phyloP scores from a whole-genome alignment of 331 rosid species.

The Ulmus americana region DNA sequence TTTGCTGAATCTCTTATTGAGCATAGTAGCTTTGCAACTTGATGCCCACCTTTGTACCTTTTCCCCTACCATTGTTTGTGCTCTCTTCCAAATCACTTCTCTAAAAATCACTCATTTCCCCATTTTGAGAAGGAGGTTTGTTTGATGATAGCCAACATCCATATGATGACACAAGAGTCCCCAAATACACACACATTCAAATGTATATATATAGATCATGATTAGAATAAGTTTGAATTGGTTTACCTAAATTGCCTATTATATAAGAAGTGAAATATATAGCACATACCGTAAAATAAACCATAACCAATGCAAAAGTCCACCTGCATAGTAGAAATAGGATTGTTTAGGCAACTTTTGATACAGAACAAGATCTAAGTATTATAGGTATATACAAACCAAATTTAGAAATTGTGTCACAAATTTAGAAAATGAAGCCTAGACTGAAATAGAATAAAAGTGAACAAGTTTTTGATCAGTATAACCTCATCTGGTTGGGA shows the following conservation, averaged over 20 bases:
- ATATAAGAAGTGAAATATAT: not conserved
- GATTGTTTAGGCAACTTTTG: not conserved
- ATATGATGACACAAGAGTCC: slow-evolving; percentile 53
- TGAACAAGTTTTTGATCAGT: too few species aligned
- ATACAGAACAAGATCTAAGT: not conserved
- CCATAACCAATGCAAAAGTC: slow-evolving; percentile 61
- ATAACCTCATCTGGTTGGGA: too few species aligned
- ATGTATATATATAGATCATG: too few species aligned
- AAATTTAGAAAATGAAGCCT: too few species aligned
- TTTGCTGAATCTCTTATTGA: slow-evolving; percentile 38
- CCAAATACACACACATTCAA: slow-evolving; percentile 36
- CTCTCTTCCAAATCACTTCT: slow-evolving; percentile 33
- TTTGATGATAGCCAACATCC: slow-evolving; percentile 53
- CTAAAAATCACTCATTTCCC: slow-evolving; percentile 15
- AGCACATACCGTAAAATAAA: slow-evolving; percentile 58
- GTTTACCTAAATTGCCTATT: not conserved
- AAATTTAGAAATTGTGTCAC: too few species aligned
- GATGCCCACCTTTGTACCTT: slow-evolving; percentile 23
- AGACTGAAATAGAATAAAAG: too few species aligned
- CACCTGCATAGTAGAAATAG: slow-evolving; percentile 46
- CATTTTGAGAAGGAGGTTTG: slow-evolving; percentile 25
- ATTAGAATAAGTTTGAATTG: too few species aligned
- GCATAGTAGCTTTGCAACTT: slow-evolving; percentile 36
- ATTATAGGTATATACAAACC: not conserved
- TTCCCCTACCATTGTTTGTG: slow-evolving; percentile 13